Evolutionary conservation across 257 asterid species (phyloP).

Genomic region (Scutellaria barbata): DNA sequence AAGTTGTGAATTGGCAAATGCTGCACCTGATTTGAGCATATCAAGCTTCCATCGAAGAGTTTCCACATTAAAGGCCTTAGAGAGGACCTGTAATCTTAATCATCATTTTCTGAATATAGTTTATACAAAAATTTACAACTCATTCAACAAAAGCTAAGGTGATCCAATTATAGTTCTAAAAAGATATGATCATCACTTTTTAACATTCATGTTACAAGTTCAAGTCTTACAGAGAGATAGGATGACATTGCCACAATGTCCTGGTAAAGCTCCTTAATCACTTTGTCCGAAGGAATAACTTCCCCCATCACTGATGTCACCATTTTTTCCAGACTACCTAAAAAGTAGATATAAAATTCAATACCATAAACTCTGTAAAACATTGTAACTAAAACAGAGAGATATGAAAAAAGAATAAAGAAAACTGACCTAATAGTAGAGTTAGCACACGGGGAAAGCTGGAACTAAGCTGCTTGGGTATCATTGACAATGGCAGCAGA

Average conservation of each 20-base stretch:
- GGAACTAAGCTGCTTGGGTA: conserved; percentile 57
- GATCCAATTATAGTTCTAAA: conserved; percentile 10
- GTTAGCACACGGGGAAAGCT: conserved; percentile 51
- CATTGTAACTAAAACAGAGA: not conserved
- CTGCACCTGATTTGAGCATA: conserved; percentile 73
- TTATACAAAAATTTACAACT: not conserved
- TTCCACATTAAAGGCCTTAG: conserved; percentile 52
- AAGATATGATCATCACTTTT: not conserved
- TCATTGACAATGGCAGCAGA: conserved; percentile 47
- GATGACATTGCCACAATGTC: conserved; percentile 54
- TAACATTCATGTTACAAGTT: not conserved
- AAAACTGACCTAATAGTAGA: conserved; percentile 53
- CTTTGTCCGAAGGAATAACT: conserved; percentile 50
- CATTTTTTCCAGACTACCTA: conserved; percentile 64
- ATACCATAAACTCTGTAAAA: not conserved
- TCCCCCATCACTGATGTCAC: conserved; percentile 49
- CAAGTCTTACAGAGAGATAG: conserved; percentile 67
- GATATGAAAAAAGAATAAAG: not conserved
- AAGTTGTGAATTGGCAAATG: conserved; percentile 75
- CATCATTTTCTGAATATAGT: conserved; percentile 44
- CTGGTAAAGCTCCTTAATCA: conserved; percentile 53
- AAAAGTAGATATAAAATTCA: conserved; percentile 2
- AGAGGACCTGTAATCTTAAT: conserved; percentile 54
- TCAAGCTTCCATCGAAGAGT: conserved; percentile 69
- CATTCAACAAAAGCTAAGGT: not conserved